Evolutionary conservation across 441 rosid genomes (phyloP).

Genomic region (Monsonia emarginata): DNA sequence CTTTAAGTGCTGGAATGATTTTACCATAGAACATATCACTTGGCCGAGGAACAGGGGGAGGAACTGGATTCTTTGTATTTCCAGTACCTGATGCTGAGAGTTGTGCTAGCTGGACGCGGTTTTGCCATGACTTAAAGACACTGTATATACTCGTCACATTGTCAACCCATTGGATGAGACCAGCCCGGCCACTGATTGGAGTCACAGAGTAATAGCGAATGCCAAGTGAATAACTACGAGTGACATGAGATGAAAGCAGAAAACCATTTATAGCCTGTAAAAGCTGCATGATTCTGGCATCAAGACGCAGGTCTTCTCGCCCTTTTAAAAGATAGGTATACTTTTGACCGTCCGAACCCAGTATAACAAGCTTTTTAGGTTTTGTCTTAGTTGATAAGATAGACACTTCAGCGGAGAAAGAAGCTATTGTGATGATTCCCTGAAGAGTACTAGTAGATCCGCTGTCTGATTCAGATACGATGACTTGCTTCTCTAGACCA

Average conservation of each 20-base stretch:
- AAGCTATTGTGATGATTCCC: conserved; percentile 71
- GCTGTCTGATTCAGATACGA: conserved; percentile 44
- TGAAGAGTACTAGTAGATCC: conserved; percentile 43
- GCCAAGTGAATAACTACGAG: conserved; percentile 50
- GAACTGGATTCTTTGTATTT: conserved; percentile 46
- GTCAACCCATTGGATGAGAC: conserved; percentile 98
- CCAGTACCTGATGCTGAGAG: conserved; percentile 48
- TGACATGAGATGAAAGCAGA: conserved; percentile 49
- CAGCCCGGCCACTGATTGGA: conserved; percentile 97
- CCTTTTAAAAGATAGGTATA: conserved; percentile 90
- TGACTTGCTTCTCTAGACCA: conserved; percentile 78
- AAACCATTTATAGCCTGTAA: conserved; percentile 83
- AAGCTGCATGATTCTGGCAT: conserved; percentile 98
- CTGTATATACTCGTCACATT: conserved; percentile 87
- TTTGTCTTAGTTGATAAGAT: conserved; percentile 89
- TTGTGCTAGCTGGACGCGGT: conserved; percentile 72
- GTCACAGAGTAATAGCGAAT: conserved; percentile 92
- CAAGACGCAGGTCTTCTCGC: conserved; percentile 96
- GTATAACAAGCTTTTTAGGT: conserved; percentile 82
- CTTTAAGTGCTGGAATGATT: conserved; percentile 98
- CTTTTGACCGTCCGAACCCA: conserved; percentile 89
- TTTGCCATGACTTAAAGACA: conserved; percentile 91
- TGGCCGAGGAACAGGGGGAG: conserved; percentile 85
- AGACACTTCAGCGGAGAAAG: conserved; percentile 63
- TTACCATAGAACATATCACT: conserved; percentile 98